Evolutionary conservation across 176 grass and related monocot species (phyloP).

Genomic region (Thalia dealbata): DNA sequence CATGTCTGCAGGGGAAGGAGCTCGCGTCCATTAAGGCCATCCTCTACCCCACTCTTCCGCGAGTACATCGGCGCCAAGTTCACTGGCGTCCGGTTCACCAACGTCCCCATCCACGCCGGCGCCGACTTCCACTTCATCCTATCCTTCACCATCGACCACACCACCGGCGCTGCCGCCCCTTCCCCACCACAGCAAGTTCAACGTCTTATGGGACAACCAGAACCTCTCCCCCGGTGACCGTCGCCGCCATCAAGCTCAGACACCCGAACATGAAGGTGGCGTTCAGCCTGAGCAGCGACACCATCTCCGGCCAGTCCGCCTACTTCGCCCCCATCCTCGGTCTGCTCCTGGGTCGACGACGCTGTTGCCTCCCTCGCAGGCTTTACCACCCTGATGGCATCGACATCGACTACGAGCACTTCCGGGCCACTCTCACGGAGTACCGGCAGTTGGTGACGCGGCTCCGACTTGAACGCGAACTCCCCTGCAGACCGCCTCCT

Average conservation of each 20-base stretch:
- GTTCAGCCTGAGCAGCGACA: slow-evolving; percentile 6
- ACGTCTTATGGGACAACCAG: slow-evolving; percentile 9
- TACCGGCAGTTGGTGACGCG: neutral
- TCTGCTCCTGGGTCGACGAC: slow-evolving; percentile 3
- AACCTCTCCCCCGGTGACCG: slow-evolving; percentile 1
- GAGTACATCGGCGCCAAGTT: slow-evolving; percentile 12
- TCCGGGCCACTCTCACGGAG: neutral
- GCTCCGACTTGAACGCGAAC: neutral
- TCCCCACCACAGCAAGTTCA: slow-evolving; percentile 5
- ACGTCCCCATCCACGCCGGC: slow-evolving; percentile 4
- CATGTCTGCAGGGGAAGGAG: too few relatives aligned
- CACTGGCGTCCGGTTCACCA: slow-evolving; percentile 2
- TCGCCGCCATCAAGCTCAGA: neutral
- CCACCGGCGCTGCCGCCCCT: neutral
- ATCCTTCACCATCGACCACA: slow-evolving; percentile 8
- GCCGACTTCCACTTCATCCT: slow-evolving; percentile 15
- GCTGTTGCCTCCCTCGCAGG: neutral
- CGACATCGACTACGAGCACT: slow-evolving; percentile 17
- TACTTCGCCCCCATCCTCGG: neutral
- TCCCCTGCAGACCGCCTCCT: slow-evolving; percentile 1
- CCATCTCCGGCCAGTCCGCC: neutral
- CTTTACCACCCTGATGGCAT: slow-evolving; percentile 5
- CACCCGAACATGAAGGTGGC: neutral
- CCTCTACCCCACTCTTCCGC: neutral
- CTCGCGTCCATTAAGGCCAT: too few relatives aligned